Conservation (phyloP, 768 basidiomycete species). For the Lactarius sanguifluus region DNA sequence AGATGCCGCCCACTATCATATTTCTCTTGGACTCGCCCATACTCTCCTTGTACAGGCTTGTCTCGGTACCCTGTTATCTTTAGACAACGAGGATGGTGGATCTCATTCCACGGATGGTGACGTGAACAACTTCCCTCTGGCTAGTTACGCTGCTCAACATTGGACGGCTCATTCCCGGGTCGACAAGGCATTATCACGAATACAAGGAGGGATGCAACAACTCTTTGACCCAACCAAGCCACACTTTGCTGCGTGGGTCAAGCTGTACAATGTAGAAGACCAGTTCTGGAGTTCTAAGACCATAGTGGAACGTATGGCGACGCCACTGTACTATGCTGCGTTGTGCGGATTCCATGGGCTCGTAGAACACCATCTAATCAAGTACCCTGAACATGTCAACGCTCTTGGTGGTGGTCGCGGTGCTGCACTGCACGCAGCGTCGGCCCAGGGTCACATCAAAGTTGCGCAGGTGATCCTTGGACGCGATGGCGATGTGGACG, state of each 20-base stretch:
- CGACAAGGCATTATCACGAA: not conserved
- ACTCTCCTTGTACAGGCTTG: not conserved
- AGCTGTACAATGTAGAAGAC: not conserved
- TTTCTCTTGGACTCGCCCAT: not conserved
- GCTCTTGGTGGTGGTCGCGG: not conserved
- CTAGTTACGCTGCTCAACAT: not conserved
- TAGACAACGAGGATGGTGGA: no score
- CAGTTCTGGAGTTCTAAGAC: no score
- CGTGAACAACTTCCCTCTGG: not conserved
- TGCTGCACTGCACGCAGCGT: not conserved
- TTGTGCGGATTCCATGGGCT: not conserved
- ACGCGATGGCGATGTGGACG: not conserved
- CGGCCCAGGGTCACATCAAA: not conserved
- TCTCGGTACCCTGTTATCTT: no score
- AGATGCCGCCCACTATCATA: not conserved
- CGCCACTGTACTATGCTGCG: not conserved
- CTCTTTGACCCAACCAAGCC: not conserved
- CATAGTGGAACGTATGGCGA: not conserved
- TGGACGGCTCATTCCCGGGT: not conserved
- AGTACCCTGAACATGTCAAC: not conserved
- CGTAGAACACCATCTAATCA: not conserved
- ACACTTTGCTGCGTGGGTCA: not conserved
- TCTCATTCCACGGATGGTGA: not conserved
- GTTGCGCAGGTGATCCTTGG: not conserved
- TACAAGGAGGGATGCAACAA: not conserved